phyloP scores from a whole-genome alignment of 805 yeast genomes.

The Yarrowia yakushimensis region DNA sequence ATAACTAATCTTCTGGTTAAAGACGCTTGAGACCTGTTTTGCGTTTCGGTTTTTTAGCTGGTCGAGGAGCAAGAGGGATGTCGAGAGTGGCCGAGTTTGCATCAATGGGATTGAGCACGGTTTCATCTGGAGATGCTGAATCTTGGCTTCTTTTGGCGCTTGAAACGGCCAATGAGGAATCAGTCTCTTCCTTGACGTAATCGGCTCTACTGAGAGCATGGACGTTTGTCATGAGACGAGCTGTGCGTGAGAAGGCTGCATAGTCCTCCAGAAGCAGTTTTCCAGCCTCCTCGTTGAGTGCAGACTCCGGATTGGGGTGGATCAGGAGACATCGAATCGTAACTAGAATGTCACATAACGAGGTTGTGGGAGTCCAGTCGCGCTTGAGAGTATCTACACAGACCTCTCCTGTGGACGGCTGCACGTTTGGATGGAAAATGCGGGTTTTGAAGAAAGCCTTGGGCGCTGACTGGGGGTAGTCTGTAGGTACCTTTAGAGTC shows the following conservation, averaged over 20 bases:
- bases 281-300: slow-evolving; percentile 37
- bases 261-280: slow-evolving; percentile 35
- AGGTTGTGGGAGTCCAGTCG: slow-evolving; percentile 34
- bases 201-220: slow-evolving; percentile 31
- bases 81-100: too few species aligned
- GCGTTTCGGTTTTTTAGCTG: slow-evolving; percentile 12
- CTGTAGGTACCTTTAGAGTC: slow-evolving; percentile 39
- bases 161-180: not conserved
- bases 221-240: slow-evolving; percentile 35
- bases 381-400: slow-evolving; percentile 38
- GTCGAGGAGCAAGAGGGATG: not conserved
- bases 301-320: slow-evolving; percentile 38
- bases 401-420: slow-evolving; percentile 36
- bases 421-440: slow-evolving; percentile 37
- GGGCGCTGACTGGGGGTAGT: slow-evolving; percentile 48
- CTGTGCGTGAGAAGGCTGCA: slow-evolving; percentile 32
- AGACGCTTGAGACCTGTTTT: slow-evolving; percentile 4
- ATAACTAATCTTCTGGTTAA: not conserved
- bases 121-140: not conserved
- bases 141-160: not conserved
- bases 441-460: slow-evolving; percentile 40
- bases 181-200: not conserved
- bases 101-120: not conserved
- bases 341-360: slow-evolving; percentile 33
- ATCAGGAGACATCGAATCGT: slow-evolving; percentile 36